These are phyloP conservation scores for Triticum monococcum DNA, from an alignment of 176 grass and related monocot species.

Conservation along the genomic window DNA sequence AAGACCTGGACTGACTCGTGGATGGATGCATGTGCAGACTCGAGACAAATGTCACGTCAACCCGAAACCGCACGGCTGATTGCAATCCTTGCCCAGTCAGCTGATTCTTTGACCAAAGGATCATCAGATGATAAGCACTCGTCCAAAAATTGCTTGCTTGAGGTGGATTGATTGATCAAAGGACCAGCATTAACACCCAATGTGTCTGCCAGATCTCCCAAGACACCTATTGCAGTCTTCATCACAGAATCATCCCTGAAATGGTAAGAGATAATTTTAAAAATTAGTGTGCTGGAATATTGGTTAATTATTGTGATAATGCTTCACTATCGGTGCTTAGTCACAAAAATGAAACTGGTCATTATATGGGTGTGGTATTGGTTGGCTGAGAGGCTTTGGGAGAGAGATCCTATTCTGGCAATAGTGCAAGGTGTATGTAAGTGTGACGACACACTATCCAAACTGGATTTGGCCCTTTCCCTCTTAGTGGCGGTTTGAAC, in stretches of 20 bases:
- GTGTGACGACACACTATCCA: background rate
- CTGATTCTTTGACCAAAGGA: constrained; percentile 71
- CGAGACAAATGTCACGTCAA: constrained; percentile 39
- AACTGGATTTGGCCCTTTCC: background rate
- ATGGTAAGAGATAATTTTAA: background rate
- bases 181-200: constrained; percentile 67
- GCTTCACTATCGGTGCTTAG: background rate
- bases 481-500: background rate
- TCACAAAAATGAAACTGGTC: background rate
- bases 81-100: constrained; percentile 78
- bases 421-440: background rate
- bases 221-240: constrained; percentile 82
- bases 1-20: constrained; percentile 53
- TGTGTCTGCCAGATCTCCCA: constrained; percentile 84
- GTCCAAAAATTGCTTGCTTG: constrained; percentile 73
- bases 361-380: background rate
- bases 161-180: constrained; percentile 63
- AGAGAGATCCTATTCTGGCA: constrained; percentile 19
- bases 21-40: constrained; percentile 62
- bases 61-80: constrained; percentile 79
- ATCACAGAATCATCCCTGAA: constrained; percentile 91
- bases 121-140: constrained; percentile 85
- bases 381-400: constrained; percentile 9
- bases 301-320: background rate
- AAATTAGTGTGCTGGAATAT: constrained; percentile 26